Evolutionary conservation across 2,329 filamentous ascomycete species (phyloP).

Genomic region (Verticillium dahliae): DNA sequence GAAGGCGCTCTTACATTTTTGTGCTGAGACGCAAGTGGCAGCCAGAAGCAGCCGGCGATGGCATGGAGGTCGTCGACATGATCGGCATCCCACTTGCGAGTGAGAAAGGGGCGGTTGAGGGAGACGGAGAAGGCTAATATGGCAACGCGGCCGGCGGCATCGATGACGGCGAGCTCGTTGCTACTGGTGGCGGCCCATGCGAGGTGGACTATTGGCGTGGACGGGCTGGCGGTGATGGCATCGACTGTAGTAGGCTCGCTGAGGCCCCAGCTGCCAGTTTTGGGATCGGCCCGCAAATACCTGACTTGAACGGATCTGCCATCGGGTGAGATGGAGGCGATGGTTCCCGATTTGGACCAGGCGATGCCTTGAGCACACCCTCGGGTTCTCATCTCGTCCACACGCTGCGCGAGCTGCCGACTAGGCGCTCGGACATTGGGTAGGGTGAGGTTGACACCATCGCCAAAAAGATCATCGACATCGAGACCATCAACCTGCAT

Average conservation of each 20-base stretch:
- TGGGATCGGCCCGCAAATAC: constrained; percentile 62
- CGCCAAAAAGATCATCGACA: constrained; percentile 71
- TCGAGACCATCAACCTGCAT: constrained; percentile 50
- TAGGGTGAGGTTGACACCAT: constrained; percentile 55
- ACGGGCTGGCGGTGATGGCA: constrained; percentile 55
- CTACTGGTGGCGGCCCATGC: constrained; percentile 69
- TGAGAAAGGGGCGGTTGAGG: constrained; percentile 63
- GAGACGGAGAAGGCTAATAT: constrained; percentile 66
- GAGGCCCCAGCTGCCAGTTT: constrained; percentile 68
- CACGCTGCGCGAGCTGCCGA: constrained; percentile 63
- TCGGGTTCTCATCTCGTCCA: constrained; percentile 69
- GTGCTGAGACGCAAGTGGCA: constrained; percentile 50
- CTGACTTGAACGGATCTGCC: constrained; percentile 65
- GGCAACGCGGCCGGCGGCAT: constrained; percentile 69
- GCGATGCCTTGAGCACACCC: constrained; percentile 81
- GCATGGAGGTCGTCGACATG: constrained; percentile 66
- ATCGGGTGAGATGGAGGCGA: constrained; percentile 73
- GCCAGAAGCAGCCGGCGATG: constrained; percentile 82
- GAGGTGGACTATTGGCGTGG: constrained; percentile 69
- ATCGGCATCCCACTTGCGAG: constrained; percentile 60
- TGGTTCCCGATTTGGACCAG: constrained; percentile 83
- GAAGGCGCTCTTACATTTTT: constrained; percentile 24
- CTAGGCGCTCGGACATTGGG: constrained; percentile 44
- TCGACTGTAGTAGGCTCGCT: constrained; percentile 62
- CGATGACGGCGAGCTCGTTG: constrained; percentile 77